A percentile compares a stretch with the other conserved stretches of the same genome.
phyloP scores from a whole-genome alignment of 2,329 filamentous ascomycete species.

The Botrytis porri region DNA sequence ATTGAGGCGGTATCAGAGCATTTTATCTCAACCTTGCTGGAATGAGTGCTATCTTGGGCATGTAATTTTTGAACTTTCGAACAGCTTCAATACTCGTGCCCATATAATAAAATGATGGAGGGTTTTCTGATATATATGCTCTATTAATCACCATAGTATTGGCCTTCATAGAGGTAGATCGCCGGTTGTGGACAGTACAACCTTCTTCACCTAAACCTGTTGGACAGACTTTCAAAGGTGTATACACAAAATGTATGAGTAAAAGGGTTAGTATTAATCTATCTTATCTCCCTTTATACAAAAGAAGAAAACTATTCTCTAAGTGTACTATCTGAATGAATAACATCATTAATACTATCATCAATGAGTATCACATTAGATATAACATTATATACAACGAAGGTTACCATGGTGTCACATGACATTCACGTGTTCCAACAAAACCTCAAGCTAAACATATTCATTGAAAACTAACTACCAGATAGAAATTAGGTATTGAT shows the following conservation, averaged over 20 bases:
- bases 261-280: no score
- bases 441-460: neutral
- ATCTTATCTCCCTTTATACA: no score
- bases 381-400: no score
- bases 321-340: no score
- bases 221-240: no score
- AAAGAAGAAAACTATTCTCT: no score
- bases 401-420: no score
- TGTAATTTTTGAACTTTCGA: neutral
- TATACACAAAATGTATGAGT: no score
- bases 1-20: neutral
- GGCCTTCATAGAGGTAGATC: neutral
- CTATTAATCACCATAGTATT: neutral
- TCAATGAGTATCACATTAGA: no score
- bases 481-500: neutral
- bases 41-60: neutral
- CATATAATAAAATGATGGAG: rapidly evolving
- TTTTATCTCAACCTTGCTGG: neutral
- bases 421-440: no score
- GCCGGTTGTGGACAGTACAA: no score
- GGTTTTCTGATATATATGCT: neutral
- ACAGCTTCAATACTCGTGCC: neutral
- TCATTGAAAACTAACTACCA: neutral
- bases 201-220: neutral
- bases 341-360: no score